phyloP scores from a whole-genome alignment of 176 grass and related monocot species.

The Typha latifolia region DNA sequence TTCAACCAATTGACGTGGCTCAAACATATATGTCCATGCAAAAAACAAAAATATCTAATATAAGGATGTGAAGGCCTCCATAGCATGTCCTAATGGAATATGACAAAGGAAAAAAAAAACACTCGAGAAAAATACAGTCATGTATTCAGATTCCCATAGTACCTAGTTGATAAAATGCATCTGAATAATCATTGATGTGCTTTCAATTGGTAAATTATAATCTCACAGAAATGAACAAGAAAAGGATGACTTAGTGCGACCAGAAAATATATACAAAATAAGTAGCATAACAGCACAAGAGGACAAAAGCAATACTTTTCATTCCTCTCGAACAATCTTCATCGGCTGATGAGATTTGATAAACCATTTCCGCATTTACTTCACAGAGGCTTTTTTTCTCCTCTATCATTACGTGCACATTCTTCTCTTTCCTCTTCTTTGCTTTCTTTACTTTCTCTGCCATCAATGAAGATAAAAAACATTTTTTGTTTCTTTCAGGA shows the following conservation, averaged over 20 bases:
- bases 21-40: too few species aligned
- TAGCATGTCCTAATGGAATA: too few species aligned
- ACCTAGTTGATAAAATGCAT: not conserved
- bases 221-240: not conserved
- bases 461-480: slow-evolving; percentile 4
- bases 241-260: slow-evolving; percentile 4
- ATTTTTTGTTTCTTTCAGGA: not conserved
- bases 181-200: not conserved
- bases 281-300: not conserved
- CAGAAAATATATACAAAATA: not conserved
- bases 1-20: too few species aligned
- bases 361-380: slow-evolving; percentile 30
- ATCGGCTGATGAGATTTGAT: slow-evolving; percentile 54
- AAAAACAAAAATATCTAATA: too few species aligned
- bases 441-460: slow-evolving; percentile 63
- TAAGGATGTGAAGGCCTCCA: too few species aligned
- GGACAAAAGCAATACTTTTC: slow-evolving; percentile 46
- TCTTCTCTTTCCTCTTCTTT: slow-evolving; percentile 25
- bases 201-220: not conserved
- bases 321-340: slow-evolving; percentile 88
- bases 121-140: too few species aligned
- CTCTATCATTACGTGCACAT: slow-evolving; percentile 22
- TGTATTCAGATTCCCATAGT: not conserved
- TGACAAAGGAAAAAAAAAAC: too few species aligned
- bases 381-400: slow-evolving; percentile 26